Evolutionary conservation across 179 eudicot species (phyloP), one percentile per base, ranked within the genome.

Genomic region (Vitellaria paradoxa): DNA sequence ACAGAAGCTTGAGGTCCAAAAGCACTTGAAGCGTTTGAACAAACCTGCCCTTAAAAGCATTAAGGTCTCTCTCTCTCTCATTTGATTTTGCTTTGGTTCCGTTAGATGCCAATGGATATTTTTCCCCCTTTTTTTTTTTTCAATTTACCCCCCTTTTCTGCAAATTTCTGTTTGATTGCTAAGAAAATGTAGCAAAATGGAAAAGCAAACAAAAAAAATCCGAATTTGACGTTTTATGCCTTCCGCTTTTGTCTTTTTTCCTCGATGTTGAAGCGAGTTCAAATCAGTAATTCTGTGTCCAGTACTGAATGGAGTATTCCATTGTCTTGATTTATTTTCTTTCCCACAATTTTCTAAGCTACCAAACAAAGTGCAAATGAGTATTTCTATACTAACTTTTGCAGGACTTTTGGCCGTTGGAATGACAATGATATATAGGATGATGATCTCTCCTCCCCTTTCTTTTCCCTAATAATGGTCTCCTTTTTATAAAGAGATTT

Each of bases 21-120:
- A 88, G 80, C 98, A 93, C 82, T 86, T 94, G 81, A 90, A 90
- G 7, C 92, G 98, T 52, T 71, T 94, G 74, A 94, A 94, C 81
- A 94, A 94, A 69, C 88, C 93, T 49, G 80, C 98, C 46, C 65
- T 91, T 61, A 86, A 91, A 71, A 86, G 84, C 83, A 91, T 94
- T 76, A 80, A 88, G 97, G 98, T 56, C 14, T 12, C 18, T 60
- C 30, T 67, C 66, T 42, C 15, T 68, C 65, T 68, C 65, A 59
- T 42, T 75, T 47, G 37, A 30, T 30, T 30, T 30, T 30, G 37
- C 37, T 30, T 30, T 30, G 1, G 2, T 30, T 30, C 37, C 2
- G 37, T 2, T 30, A 1, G 37, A 30, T 30, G 2, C 37, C 1
- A 30, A 30, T 30, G 37, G 37, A 30, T 3, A 30, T 30, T 30